Percentiles rank a stretch among this genome's conserved stretches.
Evolutionary conservation across 2,329 filamentous ascomycete genomes (phyloP).

Genomic region (Aphanocladium album): DNA sequence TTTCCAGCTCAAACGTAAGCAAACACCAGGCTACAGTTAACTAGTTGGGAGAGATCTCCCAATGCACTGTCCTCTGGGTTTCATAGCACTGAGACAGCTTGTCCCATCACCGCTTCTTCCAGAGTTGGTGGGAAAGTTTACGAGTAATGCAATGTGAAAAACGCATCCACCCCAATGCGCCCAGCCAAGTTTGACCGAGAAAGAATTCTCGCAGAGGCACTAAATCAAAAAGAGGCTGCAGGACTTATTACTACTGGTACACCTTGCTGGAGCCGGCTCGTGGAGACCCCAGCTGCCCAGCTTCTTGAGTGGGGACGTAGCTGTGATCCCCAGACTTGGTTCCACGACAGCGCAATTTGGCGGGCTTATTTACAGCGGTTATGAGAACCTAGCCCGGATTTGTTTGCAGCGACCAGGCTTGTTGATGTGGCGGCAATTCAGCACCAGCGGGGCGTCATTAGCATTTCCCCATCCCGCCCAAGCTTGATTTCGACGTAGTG

Average conservation of each 20-base stretch:
- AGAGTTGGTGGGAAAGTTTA: neutral
- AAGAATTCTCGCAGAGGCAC: neutral
- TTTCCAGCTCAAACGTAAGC: neutral
- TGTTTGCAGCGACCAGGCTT: neutral
- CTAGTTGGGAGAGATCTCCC: too few species aligned
- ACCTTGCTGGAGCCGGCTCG: neutral
- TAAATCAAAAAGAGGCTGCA: neutral
- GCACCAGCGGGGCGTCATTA: neutral
- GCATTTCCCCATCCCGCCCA: neutral
- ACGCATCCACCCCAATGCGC: neutral
- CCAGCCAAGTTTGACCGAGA: conserved; percentile 1
- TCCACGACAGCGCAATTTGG: neutral
- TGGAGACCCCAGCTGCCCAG: conserved; percentile 4
- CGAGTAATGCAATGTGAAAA: conserved; percentile 3
- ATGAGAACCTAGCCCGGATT: neutral
- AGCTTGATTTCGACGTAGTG: neutral
- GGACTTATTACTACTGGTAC: too few species aligned
- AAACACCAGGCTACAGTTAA: neutral
- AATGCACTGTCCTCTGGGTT: neutral
- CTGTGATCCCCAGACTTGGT: conserved; percentile 1
- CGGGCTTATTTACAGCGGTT: neutral
- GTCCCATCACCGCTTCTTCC: neutral
- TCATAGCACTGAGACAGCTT: neutral
- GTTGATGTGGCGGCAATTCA: conserved; percentile 1
- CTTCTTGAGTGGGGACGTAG: conserved; percentile 3